phyloP scores from a whole-genome alignment of 1,284 basidiomycete genomes.

The Puccinia hordei region DNA sequence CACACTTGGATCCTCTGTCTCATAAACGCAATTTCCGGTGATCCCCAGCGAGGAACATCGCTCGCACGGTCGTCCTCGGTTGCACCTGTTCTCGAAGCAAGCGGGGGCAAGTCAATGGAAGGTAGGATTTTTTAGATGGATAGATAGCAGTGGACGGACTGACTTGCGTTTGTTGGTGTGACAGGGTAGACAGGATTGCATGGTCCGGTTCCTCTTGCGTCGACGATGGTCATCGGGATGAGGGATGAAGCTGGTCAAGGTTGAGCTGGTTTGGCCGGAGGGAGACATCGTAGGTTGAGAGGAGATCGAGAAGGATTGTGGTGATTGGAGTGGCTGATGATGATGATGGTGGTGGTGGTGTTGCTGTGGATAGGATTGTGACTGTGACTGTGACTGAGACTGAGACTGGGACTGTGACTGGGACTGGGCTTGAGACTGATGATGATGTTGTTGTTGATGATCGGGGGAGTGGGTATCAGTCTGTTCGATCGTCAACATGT shows the following conservation, averaged over 20 bases:
- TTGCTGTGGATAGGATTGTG: neutral
- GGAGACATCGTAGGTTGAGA: neutral
- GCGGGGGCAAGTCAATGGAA: neutral
- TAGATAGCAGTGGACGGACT: slow-evolving; percentile 52
- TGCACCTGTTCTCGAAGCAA: slow-evolving; percentile 57
- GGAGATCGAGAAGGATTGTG: neutral
- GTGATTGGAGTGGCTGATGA: neutral
- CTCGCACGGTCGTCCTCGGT: slow-evolving; percentile 69
- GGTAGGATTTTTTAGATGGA: neutral
- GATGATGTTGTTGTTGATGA: no score
- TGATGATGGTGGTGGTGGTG: neutral
- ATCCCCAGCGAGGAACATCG: slow-evolving; percentile 78
- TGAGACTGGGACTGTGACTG: no score
- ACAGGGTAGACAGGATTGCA: slow-evolving; percentile 83
- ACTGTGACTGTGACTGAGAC: no score
- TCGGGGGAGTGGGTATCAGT: no score
- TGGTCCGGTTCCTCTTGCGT: slow-evolving; percentile 78
- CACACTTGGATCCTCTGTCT: slow-evolving; percentile 75
- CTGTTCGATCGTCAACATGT: no score
- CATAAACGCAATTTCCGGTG: slow-evolving; percentile 88
- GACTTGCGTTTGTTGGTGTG: slow-evolving; percentile 89
- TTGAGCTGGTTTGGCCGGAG: neutral
- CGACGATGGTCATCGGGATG: slow-evolving; percentile 63
- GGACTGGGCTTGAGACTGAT: no score
- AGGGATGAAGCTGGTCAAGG: slow-evolving; percentile 5